Evolutionary conservation across 73 alveolate species (phyloP), one percentile per base, ranked within the genome.

Genomic region (Paramecium pentaurelia): DNA sequence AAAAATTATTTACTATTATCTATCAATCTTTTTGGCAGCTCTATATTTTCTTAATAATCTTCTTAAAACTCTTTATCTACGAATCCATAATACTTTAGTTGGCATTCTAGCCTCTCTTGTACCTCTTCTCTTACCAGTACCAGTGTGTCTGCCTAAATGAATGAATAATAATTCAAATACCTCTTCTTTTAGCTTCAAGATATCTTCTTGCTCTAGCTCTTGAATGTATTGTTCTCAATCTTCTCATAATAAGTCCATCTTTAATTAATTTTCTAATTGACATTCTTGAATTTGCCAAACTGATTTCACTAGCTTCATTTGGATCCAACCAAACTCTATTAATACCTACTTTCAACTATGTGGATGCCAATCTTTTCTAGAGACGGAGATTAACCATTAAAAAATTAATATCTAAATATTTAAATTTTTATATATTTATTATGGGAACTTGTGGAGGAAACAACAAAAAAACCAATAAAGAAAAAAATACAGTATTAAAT

Each of bases 51-150:
- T 94, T 94, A 98, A 98, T 92, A 98, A 97, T 92, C 99, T 95
- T 94, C 99, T 97, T 93, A 98, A 96, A 58, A 98, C 99, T 92
- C 99, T 97, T 96, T 97, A 98, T 89, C 99, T 96, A 88, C 99
- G 95, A 96, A 98, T 97, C 99, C 99, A 97, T 73, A 97, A 93
- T 84, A 97, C 98, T 95, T 98, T 98, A 38, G 91, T 83, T 20
- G 99, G 99, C 99, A 98, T 98, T 93, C 99, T 96, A 70, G 99
- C 99, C 95, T 97, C 98, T 93, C 95, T 93, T 92, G 99, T 95
- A 88, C 99, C 99, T 96, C 95, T 93, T 95, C 99, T 97, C 94
- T 97, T 98, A 87, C 99, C 99, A 88, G 95, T 92, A 60, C 99
- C 99, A 75, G 96, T 93, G 97, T 98, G 99, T 96, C 99, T 97